Percentiles rank a stretch among this genome's conserved stretches.
Evolutionary conservation across 352 stramenopile species (phyloP).

Genomic region (Globisporangium emineosum): DNA sequence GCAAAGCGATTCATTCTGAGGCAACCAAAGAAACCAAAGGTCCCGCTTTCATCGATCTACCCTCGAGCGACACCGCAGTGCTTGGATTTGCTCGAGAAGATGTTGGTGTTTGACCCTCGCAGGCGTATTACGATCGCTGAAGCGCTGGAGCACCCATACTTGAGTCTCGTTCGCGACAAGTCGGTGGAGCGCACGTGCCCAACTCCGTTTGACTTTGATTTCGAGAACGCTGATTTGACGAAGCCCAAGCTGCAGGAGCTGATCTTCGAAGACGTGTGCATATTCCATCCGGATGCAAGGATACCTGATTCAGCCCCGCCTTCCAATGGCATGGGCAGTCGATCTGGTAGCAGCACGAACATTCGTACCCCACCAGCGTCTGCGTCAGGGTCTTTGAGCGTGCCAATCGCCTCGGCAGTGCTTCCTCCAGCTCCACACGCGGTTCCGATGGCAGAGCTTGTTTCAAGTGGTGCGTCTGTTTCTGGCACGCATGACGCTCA

Average conservation of each 20-base stretch:
- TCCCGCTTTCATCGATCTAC: conserved; percentile 84
- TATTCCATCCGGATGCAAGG: conserved; percentile 82
- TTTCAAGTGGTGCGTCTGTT: conserved; percentile 6
- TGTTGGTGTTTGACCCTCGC: conserved; percentile 92
- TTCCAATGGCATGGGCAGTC: conserved; percentile 9
- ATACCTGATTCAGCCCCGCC: conserved; percentile 34
- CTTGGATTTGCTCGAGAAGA: conserved; percentile 90
- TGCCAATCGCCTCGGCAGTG: background rate
- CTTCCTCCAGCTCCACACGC: conserved; percentile 5
- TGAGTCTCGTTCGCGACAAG: conserved; percentile 71
- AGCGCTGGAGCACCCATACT: conserved; percentile 75
- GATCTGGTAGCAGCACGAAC: conserved; percentile 13
- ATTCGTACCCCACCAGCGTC: conserved; percentile 21
- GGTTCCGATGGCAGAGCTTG: conserved; percentile 21
- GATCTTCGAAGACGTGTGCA: conserved; percentile 90
- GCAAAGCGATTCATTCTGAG: conserved; percentile 87
- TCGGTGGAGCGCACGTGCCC: conserved; percentile 73
- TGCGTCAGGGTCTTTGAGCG: conserved; percentile 7
- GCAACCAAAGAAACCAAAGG: conserved; percentile 84
- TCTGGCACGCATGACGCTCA: conserved; percentile 6
- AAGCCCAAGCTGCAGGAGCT: conserved; percentile 89
- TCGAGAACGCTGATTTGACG: conserved; percentile 87
- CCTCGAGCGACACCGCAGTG: conserved; percentile 74
- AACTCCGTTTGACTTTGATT: conserved; percentile 83
- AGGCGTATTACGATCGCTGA: conserved; percentile 83